phyloP scores from a whole-genome alignment of 768 basidiomycete genomes.

The Mycena leptocephala region DNA sequence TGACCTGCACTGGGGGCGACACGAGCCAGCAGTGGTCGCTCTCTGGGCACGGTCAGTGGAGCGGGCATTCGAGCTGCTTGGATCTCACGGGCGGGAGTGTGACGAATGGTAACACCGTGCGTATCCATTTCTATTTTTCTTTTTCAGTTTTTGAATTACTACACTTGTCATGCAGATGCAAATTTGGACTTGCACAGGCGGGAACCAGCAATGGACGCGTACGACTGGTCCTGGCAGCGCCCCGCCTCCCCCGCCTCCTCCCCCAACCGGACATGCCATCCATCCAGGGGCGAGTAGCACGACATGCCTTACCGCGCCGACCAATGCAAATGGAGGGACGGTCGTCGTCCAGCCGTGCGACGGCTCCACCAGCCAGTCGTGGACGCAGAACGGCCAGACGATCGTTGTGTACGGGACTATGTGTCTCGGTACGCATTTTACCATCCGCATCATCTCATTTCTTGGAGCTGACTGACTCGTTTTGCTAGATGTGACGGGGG shows the following conservation, averaged over 20 bases:
- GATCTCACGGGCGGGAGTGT: constrained; percentile 22
- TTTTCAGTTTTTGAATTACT: too few species aligned
- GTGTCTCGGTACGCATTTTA: constrained; percentile 35
- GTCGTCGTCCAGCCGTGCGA: constrained; percentile 17
- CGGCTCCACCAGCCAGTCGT: constrained; percentile 15
- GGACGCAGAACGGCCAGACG: constrained; percentile 12
- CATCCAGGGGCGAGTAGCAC: constrained; percentile 8
- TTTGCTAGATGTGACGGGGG: constrained; percentile 33
- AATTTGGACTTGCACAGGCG: constrained; percentile 26
- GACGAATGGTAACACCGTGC: constrained; percentile 22
- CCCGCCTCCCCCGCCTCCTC: neutral
- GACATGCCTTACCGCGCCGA: constrained; percentile 6
- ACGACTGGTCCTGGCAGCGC: constrained; percentile 18
- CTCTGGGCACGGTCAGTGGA: constrained; percentile 25
- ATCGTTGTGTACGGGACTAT: constrained; percentile 22
- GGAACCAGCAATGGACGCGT: constrained; percentile 21
- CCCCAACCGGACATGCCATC: constrained; percentile 11
- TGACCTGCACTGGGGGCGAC: constrained; percentile 35
- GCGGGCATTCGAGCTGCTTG: neutral
- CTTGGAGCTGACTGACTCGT: too few species aligned
- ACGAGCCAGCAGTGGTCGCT: constrained; percentile 39
- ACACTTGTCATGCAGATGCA: neutral
- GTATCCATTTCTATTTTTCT: neutral
- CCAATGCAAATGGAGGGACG: constrained; percentile 10
- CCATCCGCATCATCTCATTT: neutral